Conservation (phyloP, 768 basidiomycete species). For the Filobasidium wieringae region DNA sequence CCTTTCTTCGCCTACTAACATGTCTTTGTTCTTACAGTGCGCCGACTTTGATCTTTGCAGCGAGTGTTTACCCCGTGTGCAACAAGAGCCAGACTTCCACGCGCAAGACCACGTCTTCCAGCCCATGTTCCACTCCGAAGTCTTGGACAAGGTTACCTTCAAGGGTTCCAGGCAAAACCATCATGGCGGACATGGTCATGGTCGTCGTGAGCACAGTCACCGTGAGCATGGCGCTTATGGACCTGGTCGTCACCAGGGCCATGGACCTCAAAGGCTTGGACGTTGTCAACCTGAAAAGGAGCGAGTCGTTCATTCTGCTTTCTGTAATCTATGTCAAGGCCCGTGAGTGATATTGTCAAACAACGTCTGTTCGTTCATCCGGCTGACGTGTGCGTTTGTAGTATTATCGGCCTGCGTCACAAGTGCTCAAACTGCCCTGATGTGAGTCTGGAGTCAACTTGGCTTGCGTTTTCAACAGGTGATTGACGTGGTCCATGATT, state of each 20-base stretch:
- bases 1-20: neutral
- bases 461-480: neutral
- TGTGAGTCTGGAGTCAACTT: neutral
- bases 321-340: slow-evolving; percentile 2
- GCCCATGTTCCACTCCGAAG: slow-evolving; percentile 29
- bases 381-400: neutral
- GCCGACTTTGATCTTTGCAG: slow-evolving; percentile 36
- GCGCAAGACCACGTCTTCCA: slow-evolving; percentile 29
- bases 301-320: no score
- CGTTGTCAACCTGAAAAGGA: no score
- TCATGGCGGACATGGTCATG: no score
- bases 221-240: no score
- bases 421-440: slow-evolving; percentile 38
- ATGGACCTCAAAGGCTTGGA: no score
- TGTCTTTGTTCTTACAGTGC: slow-evolving; percentile 10
- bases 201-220: no score
- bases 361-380: neutral
- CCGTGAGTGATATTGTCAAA: neutral
- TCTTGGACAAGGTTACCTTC: slow-evolving; percentile 29
- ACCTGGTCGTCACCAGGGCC: no score
- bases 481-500: neutral
- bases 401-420: slow-evolving; percentile 31
- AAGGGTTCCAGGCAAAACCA: no score
- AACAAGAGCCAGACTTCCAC: slow-evolving; percentile 29
- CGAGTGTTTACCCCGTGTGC: slow-evolving; percentile 29